phyloP scores from a whole-genome alignment of 2,329 filamentous ascomycete species.

The Curvularia sp. region DNA sequence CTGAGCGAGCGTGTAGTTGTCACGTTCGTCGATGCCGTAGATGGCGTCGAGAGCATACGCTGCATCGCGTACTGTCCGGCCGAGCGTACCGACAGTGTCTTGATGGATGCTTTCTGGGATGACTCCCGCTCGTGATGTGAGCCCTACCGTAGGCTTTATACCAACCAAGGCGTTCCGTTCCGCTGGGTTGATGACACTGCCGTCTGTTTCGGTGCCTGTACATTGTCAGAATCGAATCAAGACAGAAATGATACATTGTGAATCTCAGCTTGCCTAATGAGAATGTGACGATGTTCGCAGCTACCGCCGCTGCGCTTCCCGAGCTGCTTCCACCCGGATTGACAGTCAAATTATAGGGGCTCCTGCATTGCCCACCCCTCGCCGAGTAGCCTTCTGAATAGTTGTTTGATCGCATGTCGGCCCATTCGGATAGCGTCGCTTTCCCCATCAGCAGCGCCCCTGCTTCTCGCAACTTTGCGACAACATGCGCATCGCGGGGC shows the following conservation, averaged over 20 bases:
- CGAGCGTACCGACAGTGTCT: slow-evolving; percentile 73
- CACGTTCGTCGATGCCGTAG: slow-evolving; percentile 66
- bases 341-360: slow-evolving; percentile 70
- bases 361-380: slow-evolving; percentile 41
- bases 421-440: slow-evolving; percentile 75
- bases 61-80: slow-evolving; percentile 72
- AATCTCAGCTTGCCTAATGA: slow-evolving; percentile 61
- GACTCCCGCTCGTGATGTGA: slow-evolving; percentile 66
- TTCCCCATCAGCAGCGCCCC: slow-evolving; percentile 74
- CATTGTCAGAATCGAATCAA: background rate
- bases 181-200: slow-evolving; percentile 71
- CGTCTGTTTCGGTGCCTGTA: slow-evolving; percentile 71
- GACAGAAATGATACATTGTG: background rate
- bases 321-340: slow-evolving; percentile 73
- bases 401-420: slow-evolving; percentile 51
- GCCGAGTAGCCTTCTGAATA: slow-evolving; percentile 46
- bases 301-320: slow-evolving; percentile 70
- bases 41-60: slow-evolving; percentile 71
- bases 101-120: slow-evolving; percentile 72
- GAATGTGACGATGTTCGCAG: slow-evolving; percentile 68
- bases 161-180: slow-evolving; percentile 73
- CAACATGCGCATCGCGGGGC: slow-evolving; percentile 71
- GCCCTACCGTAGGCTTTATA: slow-evolving; percentile 76
- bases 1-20: slow-evolving; percentile 71
- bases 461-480: slow-evolving; percentile 66